Base-by-base conservation (phyloP, 306 rosid genomes). In the Rubus idaeus region DNA sequence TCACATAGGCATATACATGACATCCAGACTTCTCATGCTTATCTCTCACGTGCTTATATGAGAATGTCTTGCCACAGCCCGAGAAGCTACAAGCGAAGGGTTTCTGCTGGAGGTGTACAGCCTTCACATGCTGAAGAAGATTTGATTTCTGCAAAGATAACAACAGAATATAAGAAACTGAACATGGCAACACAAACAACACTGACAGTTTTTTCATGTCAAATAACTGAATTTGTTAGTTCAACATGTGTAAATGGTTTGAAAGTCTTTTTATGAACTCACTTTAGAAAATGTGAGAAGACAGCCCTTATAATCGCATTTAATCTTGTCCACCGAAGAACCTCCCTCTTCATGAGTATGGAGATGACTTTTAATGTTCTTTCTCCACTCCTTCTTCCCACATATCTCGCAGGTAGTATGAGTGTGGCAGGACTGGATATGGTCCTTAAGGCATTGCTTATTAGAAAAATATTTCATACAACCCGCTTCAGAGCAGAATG, bases 21-120 rank as follows among this genome's bases (percentile, higher is more conserved):
- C 60, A 68, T 3, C 83, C 90, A 1, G 84, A 86, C 73, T 87
- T 90, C 79, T 92, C 96, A 4, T 90, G 98, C 10, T 89, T 92
- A 60, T 95, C 93, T 83, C 98, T 80, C 47, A 95, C 98, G 1
- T 95, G 98, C 79, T 92, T 95, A 87, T 90, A 91, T 8, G 96
- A 84, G 64, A 95, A 95, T 68, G 93, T 92, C 97, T 86, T 82
- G 71, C 92, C 91, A 77, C 98, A 94, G 75, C 89, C 87, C n/a
- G 87, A 69, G 82, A 92, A 88, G 73, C 93, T 74, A 68, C 98
- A 95, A 10, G 71, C 77, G 71, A 83, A 95, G 7, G 91, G 97
- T 56, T 83, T 95, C 3, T 30, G 69, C 42, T 86, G 61, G 1
- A 87, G 80, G 81, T 95, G 98, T 78, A 86, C 96, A 39, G 86